These are phyloP conservation scores for Solanum sejunctum DNA, from an alignment of 257 asterid genomes.

Conservation along the genomic window DNA sequence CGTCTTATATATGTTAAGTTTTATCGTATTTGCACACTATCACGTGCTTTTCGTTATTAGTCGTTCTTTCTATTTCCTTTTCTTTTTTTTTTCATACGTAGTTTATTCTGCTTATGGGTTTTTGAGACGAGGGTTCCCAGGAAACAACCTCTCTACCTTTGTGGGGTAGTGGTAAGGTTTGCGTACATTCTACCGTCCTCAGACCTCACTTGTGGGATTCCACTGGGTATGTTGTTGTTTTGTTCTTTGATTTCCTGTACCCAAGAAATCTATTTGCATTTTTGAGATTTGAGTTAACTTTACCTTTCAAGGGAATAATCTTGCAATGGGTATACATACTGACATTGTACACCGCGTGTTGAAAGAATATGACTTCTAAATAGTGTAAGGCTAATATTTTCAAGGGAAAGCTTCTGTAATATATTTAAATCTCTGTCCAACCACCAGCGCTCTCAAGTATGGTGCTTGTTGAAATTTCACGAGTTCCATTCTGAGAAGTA, in stretches of 20 bases:
- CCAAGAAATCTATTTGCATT: not conserved
- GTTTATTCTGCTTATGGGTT: too few species aligned
- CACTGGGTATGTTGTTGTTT: too few species aligned
- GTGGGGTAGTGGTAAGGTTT: too few species aligned
- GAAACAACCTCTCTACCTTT: too few species aligned
- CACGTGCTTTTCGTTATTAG: too few species aligned
- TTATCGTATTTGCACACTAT: too few species aligned
- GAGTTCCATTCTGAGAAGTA: not conserved
- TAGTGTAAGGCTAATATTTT: not conserved
- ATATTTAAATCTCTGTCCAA: not conserved
- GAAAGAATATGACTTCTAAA: not conserved
- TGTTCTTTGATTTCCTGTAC: not conserved
- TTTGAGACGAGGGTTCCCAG: too few species aligned
- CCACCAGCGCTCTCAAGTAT: not conserved
- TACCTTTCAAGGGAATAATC: not conserved
- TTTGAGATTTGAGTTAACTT: not conserved
- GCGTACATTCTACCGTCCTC: too few species aligned
- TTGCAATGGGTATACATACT: not conserved
- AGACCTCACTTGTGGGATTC: too few species aligned
- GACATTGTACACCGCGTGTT: not conserved
- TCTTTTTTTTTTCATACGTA: too few species aligned
- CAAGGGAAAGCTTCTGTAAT: not conserved
- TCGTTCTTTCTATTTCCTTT: too few species aligned
- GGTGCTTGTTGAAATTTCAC: not conserved
- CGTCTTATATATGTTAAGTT: too few species aligned